These are phyloP conservation scores for Vitis rupestris DNA, from an alignment of 164 flowering plant species.

Conservation along the genomic window DNA sequence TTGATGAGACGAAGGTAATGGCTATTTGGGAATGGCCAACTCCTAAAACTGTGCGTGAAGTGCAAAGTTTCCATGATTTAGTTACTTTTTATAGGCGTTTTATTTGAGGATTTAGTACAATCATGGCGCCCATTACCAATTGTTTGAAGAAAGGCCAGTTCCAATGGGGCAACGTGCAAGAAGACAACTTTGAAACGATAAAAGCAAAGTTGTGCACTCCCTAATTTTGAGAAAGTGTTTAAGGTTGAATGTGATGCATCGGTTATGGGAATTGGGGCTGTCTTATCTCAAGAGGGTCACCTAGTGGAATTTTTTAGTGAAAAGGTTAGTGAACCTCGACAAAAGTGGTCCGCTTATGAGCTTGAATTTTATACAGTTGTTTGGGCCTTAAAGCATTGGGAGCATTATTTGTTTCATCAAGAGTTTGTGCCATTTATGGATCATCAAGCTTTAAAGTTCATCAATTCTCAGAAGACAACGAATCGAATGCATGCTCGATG, in stretches of 20 bases:
- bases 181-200: neutral
- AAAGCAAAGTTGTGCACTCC: neutral
- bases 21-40: neutral
- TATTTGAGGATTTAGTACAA: neutral
- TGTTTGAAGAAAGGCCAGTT: constrained; percentile 8
- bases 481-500: constrained; percentile 7
- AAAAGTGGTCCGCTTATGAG: constrained; percentile 5
- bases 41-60: neutral
- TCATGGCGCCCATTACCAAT: neutral
- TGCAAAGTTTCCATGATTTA: neutral
- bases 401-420: constrained; percentile 1
- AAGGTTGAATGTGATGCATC: constrained; percentile 11
- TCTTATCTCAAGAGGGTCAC: constrained; percentile 3
- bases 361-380: constrained; percentile 5
- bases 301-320: constrained; percentile 10
- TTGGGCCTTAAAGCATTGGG: neutral
- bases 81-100: neutral
- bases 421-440: constrained; percentile 12
- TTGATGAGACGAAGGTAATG: neutral
- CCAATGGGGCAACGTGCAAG: neutral
- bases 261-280: neutral
- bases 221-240: constrained; percentile 8
- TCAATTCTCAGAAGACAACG: neutral
- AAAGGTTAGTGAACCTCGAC: constrained; percentile 10
- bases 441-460: constrained; percentile 10